Evolutionary conservation across 345 rosid genomes (phyloP).

Genomic region (Excoecaria agallocha): DNA sequence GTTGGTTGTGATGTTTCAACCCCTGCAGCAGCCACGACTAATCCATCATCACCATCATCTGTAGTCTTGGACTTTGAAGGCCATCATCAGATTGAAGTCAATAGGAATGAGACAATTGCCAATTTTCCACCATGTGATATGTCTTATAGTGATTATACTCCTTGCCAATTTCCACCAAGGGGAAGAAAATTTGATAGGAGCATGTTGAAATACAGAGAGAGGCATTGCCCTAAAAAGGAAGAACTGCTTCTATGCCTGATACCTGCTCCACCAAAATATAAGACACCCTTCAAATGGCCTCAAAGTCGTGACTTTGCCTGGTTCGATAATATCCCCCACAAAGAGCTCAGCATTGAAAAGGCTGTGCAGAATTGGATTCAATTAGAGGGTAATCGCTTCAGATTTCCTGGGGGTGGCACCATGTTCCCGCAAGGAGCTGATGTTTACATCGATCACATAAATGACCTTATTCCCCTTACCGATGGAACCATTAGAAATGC

Average conservation of each 20-base stretch:
- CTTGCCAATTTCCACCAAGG: conserved; percentile 72
- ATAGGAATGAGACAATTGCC: conserved; percentile 33
- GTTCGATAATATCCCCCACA: conserved; percentile 94
- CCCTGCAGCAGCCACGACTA: conserved; percentile 20
- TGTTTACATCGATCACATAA: conserved; percentile 84
- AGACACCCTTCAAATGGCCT: conserved; percentile 96
- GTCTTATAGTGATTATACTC: conserved; percentile 75
- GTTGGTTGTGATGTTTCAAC: conserved; percentile 42
- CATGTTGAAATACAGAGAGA: conserved; percentile 84
- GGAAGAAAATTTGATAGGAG: conserved; percentile 70
- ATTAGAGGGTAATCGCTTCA: conserved; percentile 79
- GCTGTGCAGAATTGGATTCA: conserved; percentile 99
- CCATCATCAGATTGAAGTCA: conserved; percentile 60
- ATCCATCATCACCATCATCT: conserved; percentile 28
- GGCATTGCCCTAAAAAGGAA: conserved; percentile 82
- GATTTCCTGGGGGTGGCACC: conserved; percentile 98
- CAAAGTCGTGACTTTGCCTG: conserved; percentile 94
- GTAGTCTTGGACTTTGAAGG: conserved; percentile 59
- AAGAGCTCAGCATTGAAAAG: conserved; percentile 90
- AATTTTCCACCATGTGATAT: conserved; percentile 69
- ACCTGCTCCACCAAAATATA: conserved; percentile 93
- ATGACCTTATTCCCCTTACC: conserved; percentile 67
- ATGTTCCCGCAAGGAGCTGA: conserved; percentile 95
- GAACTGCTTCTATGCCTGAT: conserved; percentile 72
- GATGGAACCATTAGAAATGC: conserved; percentile 81